Conservation (phyloP, 2,329 filamentous ascomycete species). For the Xylaria digitata region DNA sequence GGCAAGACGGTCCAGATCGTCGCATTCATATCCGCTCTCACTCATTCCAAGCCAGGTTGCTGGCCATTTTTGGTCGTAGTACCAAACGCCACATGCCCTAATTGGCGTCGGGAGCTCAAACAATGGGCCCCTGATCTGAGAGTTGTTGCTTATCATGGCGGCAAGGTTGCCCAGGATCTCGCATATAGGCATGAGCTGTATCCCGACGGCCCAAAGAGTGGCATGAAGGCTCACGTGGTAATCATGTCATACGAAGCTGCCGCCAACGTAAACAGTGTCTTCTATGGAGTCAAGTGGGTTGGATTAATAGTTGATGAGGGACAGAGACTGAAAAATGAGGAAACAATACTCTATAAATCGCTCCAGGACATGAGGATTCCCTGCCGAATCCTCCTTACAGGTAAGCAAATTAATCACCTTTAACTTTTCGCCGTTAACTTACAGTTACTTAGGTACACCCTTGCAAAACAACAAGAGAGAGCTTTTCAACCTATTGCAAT, state of each 20-base stretch:
- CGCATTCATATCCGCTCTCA: constrained; percentile 79
- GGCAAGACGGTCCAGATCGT: constrained; percentile 98
- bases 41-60: constrained; percentile 74
- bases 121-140: constrained; percentile 88
- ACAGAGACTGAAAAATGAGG: constrained; percentile 93
- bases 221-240: constrained; percentile 88
- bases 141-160: constrained; percentile 93
- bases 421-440: constrained; percentile 27
- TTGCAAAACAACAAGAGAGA: constrained; percentile 96
- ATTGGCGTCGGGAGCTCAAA: constrained; percentile 97
- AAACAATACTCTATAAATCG: constrained; percentile 81
- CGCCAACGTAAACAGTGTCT: constrained; percentile 76
- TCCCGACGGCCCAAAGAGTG: constrained; percentile 69
- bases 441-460: constrained; percentile 69
- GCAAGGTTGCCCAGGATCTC: constrained; percentile 77
- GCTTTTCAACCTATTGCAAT: constrained; percentile 96
- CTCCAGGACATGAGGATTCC: constrained; percentile 79
- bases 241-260: constrained; percentile 96
- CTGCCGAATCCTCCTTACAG: constrained; percentile 88
- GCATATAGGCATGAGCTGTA: constrained; percentile 89
- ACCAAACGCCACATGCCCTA: constrained; percentile 94
- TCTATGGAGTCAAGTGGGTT: constrained; percentile 81
- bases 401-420: constrained; percentile 29
- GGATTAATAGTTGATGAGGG: constrained; percentile 95
- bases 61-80: constrained; percentile 95